These are phyloP conservation scores for Elongisporangium undulatum DNA, from an alignment of 352 stramenopile genomes.

Conservation along the genomic window DNA sequence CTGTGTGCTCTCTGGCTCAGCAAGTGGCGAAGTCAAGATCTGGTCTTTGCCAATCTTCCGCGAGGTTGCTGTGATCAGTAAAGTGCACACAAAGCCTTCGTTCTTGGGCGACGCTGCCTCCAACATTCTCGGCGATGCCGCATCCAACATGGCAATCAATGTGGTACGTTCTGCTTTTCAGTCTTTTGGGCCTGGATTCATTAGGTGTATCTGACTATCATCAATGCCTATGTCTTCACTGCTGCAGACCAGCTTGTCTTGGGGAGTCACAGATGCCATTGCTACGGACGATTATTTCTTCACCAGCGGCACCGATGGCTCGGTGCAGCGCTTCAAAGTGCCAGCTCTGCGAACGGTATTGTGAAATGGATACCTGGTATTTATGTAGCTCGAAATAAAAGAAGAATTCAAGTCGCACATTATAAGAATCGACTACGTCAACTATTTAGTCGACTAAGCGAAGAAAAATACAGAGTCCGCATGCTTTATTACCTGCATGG, in stretches of 20 bases:
- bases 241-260: conserved; percentile 72
- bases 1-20: conserved; percentile 81
- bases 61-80: conserved; percentile 65
- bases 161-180: conserved; percentile 39
- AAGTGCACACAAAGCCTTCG: conserved; percentile 76
- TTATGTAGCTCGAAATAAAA: neutral
- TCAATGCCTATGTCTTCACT: conserved; percentile 1
- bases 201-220: neutral
- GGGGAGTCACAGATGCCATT: conserved; percentile 78
- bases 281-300: conserved; percentile 82
- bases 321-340: conserved; percentile 69
- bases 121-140: conserved; percentile 73
- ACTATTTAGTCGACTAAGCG: neutral
- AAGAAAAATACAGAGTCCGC: neutral
- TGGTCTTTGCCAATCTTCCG: conserved; percentile 85
- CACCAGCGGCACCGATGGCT: conserved; percentile 78
- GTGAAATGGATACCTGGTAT: neutral
- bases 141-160: conserved; percentile 84
- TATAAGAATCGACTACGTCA: neutral
- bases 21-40: conserved; percentile 84
- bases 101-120: conserved; percentile 74
- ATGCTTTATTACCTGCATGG: neutral
- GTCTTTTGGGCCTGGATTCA: neutral
- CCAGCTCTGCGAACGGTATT: conserved; percentile 24
- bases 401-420: neutral